These are phyloP conservation scores for Hypoxylon sp. DNA, from an alignment of 2,329 filamentous ascomycete genomes.

Conservation along the genomic window DNA sequence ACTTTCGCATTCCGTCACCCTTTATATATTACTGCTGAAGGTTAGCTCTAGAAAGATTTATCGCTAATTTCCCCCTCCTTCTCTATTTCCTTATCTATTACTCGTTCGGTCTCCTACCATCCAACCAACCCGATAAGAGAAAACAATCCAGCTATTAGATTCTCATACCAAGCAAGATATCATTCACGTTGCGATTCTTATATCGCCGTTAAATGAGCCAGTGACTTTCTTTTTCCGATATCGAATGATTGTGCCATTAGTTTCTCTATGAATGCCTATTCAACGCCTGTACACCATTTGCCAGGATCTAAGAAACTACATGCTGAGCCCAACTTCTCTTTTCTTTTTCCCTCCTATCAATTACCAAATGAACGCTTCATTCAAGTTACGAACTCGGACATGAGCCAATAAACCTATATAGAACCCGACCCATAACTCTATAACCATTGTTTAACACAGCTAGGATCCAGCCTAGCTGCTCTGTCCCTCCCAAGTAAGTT, in stretches of 20 bases:
- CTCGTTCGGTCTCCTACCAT: neutral
- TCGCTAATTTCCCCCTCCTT: neutral
- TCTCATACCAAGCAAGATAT: neutral
- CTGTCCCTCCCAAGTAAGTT: constrained; percentile 23
- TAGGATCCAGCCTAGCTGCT: constrained; percentile 36
- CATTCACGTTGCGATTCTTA: neutral
- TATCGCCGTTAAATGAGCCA: neutral
- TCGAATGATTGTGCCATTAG: neutral
- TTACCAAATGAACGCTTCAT: constrained; percentile 15
- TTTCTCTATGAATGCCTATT: neutral
- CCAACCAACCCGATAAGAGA: neutral
- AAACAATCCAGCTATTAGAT: neutral
- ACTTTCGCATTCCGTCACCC: constrained; percentile 23
- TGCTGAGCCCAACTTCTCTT: neutral
- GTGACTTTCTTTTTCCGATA: neutral
- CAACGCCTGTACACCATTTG: neutral
- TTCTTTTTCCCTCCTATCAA: neutral
- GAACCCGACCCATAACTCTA: constrained; percentile 10
- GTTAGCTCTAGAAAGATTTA: neutral
- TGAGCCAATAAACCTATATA: neutral
- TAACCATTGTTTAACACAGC: constrained; percentile 9
- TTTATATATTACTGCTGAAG: neutral
- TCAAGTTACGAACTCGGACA: neutral
- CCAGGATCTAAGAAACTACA: neutral
- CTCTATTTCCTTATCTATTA: neutral